phyloP scores from a whole-genome alignment of 495 filamentous ascomycete species.

The Penicillium fimorum region DNA sequence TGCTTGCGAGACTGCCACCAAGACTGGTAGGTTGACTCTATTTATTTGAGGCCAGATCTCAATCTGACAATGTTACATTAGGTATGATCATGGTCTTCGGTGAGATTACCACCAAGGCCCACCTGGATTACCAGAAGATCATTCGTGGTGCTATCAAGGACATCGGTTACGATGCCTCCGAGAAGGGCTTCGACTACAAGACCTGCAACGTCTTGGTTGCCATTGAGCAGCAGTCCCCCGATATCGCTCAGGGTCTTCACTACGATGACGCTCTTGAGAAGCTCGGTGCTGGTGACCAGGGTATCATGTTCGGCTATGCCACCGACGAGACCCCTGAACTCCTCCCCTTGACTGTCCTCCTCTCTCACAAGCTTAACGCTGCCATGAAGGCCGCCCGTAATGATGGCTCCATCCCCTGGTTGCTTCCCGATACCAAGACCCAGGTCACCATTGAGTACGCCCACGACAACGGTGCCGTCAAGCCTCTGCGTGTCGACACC shows the following conservation, averaged over 20 bases:
- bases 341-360: conserved; percentile 85
- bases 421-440: conserved; percentile 98
- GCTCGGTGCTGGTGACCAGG: conserved; percentile 98
- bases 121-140: conserved; percentile 95
- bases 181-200: conserved; percentile 99
- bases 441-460: conserved; percentile 99
- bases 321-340: conserved; percentile 98
- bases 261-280: conserved; percentile 96
- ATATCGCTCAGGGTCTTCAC: conserved; percentile 98
- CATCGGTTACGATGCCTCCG: conserved; percentile 94
- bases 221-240: conserved; percentile 98
- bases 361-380: conserved; percentile 93
- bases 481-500: conserved; percentile 91
- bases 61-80: conserved; percentile 27
- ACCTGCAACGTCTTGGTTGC: conserved; percentile 97
- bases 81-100: conserved; percentile 99
- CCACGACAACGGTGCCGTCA: conserved; percentile 90
- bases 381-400: conserved; percentile 86
- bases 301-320: conserved; percentile 99
- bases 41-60: conserved; percentile 7
- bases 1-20: conserved; percentile 97
- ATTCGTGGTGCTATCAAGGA: conserved; percentile 95
- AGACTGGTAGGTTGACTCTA: conserved; percentile 66
- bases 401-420: conserved; percentile 86
- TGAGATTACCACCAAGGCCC: conserved; percentile 97